phyloP scores from a whole-genome alignment of 164 flowering plant species.

The Houttuynia cordata region DNA sequence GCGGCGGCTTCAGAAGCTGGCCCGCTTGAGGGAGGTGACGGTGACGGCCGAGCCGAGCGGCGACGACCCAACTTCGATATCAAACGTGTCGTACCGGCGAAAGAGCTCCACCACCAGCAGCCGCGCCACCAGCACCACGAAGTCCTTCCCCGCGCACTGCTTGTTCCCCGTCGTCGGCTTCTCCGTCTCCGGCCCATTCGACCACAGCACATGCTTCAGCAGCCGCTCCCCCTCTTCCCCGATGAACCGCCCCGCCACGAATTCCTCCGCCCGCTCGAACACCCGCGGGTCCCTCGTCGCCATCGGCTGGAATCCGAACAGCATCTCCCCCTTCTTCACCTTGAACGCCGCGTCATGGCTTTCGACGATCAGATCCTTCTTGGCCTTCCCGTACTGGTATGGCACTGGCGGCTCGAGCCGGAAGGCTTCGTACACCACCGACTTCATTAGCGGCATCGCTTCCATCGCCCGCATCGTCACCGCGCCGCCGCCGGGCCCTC shows the following conservation, averaged over 20 bases:
- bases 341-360: conserved; percentile 53
- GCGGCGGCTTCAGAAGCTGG: conserved; percentile 23
- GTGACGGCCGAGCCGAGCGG: conserved; percentile 40
- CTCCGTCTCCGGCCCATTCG: conserved; percentile 73
- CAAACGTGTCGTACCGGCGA: conserved; percentile 61
- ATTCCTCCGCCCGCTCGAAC: conserved; percentile 62
- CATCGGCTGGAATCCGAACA: conserved; percentile 75
- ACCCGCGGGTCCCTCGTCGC: conserved; percentile 67
- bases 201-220: conserved; percentile 69
- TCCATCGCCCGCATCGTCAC: conserved; percentile 59
- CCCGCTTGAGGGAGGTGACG: conserved; percentile 51
- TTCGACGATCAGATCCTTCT: conserved; percentile 41
- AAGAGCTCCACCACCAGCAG: conserved; percentile 62
- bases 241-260: conserved; percentile 55
- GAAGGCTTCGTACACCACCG: conserved; percentile 60
- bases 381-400: conserved; percentile 58
- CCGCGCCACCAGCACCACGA: conserved; percentile 55
- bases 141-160: conserved; percentile 86
- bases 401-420: conserved; percentile 78
- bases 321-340: conserved; percentile 59
- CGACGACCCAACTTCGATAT: conserved; percentile 35
- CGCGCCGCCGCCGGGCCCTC: conserved; percentile 33
- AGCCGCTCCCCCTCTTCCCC: conserved; percentile 55
- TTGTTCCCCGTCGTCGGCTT: conserved; percentile 46
- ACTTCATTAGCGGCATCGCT: conserved; percentile 62